phyloP scores from a whole-genome alignment of 805 yeast species.

The Ogataea salicorniae region DNA sequence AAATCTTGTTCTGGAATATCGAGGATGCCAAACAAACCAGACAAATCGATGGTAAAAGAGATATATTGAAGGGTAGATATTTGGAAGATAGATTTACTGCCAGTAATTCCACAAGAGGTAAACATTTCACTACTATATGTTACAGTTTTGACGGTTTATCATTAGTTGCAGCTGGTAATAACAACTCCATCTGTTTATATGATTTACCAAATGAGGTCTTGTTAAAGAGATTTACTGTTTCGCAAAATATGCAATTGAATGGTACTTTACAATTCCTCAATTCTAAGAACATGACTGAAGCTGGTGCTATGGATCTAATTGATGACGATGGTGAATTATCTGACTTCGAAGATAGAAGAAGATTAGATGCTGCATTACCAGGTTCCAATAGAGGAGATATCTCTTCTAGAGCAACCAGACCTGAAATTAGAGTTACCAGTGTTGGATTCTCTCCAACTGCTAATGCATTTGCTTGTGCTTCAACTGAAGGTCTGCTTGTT shows the following conservation, averaged over 20 bases:
- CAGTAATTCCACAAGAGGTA: constrained; percentile 76
- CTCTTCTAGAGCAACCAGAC: constrained; percentile 66
- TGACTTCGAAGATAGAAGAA: constrained; percentile 62
- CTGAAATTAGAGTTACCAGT: constrained; percentile 77
- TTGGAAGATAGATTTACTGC: constrained; percentile 77
- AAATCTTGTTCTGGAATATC: constrained; percentile 75
- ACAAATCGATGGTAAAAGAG: constrained; percentile 79
- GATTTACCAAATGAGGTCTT: constrained; percentile 86
- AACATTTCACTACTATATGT: constrained; percentile 71
- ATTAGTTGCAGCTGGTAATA: constrained; percentile 89
- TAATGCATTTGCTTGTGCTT: constrained; percentile 85
- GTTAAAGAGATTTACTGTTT: constrained; percentile 74
- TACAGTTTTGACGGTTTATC: constrained; percentile 89
- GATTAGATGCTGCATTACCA: constrained; percentile 66
- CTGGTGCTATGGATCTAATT: constrained; percentile 75
- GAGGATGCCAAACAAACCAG: constrained; percentile 77
- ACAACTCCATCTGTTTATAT: constrained; percentile 85
- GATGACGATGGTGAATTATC: constrained; percentile 84
- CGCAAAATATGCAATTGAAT: constrained; percentile 83
- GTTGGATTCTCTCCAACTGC: constrained; percentile 87
- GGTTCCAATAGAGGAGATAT: constrained; percentile 85
- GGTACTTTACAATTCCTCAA: constrained; percentile 81
- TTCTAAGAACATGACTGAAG: constrained; percentile 80
- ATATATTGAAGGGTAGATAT: constrained; percentile 83
- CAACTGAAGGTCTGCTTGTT: constrained; percentile 87